phyloP scores from a whole-genome alignment of 352 stramenopile genomes.

The Pythium volutum region DNA sequence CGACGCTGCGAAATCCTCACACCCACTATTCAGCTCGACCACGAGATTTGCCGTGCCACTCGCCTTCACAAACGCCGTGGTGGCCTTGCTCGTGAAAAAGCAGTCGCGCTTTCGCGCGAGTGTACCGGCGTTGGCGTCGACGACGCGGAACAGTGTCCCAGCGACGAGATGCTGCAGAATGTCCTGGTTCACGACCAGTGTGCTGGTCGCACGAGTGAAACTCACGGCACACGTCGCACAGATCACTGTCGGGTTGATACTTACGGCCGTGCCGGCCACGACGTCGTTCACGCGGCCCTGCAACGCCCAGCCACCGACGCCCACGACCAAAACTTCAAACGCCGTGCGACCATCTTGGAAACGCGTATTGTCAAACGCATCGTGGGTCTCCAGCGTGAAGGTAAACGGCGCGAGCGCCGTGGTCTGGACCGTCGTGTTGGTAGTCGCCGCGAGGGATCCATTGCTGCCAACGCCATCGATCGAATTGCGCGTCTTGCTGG shows the following conservation, averaged over 20 bases:
- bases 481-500: conserved; percentile 50
- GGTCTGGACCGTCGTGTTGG: conserved; percentile 23
- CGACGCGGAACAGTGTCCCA: conserved; percentile 59
- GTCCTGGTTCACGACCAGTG: conserved; percentile 55
- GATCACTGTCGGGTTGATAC: conserved; percentile 45
- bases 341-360: conserved; percentile 79
- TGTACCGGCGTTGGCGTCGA: conserved; percentile 57
- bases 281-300: conserved; percentile 87
- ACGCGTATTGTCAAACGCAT: conserved; percentile 77
- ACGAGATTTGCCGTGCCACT: conserved; percentile 31
- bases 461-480: conserved; percentile 46
- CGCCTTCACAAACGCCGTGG: conserved; percentile 27
- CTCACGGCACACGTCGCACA: conserved; percentile 55
- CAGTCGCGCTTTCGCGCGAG: conserved; percentile 53
- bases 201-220: conserved; percentile 40
- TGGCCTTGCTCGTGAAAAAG: conserved; percentile 61
- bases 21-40: conserved; percentile 53
- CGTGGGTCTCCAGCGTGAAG: conserved; percentile 82
- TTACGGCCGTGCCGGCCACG: conserved; percentile 30
- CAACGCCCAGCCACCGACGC: conserved; percentile 79
- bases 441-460: neutral
- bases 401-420: conserved; percentile 43
- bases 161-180: conserved; percentile 51
- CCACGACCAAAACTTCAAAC: conserved; percentile 85
- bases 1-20: conserved; percentile 40